Evolutionary conservation across 805 yeast genomes (phyloP), one percentile per base, ranked within the genome.

Genomic region (Groenewaldozyma salmanticensis): DNA sequence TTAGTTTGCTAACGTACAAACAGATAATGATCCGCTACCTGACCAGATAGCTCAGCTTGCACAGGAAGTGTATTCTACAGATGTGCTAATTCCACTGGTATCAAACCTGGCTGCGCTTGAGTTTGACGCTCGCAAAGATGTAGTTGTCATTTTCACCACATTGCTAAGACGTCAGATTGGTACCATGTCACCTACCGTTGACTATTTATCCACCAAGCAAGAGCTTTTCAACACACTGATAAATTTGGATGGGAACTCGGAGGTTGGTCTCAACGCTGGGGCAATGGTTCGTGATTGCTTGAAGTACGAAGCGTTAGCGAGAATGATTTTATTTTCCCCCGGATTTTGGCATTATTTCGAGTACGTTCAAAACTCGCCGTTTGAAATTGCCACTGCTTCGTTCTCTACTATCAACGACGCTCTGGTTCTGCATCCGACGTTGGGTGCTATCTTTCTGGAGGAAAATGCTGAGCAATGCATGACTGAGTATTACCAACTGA

Each of bases 331-430:
- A 33, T 62, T 68, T 33, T 77, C 77, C 48, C 71, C 75, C 16
- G 64, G 67, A 19, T 70, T 90, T 48, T 92, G 97, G 97, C 74
- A 75, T 46, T 80, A 77, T 52, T 90, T 92, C 61, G 75, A 73
- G 35, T 85, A 82, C 58, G 83, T 84, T 31, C 80, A 78, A 50
- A 67, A 72, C 31, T 80, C 79, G 3, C 77, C 81, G 21, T 92
- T 92, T 64, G 97, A 92, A 62, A 75, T 83, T 18, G 86, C 95
- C 43, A 84, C 96, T 0, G 96, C 87, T 57, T 76, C 95, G 1
- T 83, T 90, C 60, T 77, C 80, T 40, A 84, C 95, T 1, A 43
- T 66, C 64, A 82, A 52, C 73, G 90, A 79, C 46, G 64, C 83
- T 29, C 66, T 92, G 37, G 77, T 87, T 0, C 54, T 65, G 3